Percentiles rank a stretch among this genome's conserved stretches.
Conservation (phyloP, 2,329 filamentous ascomycete species). For the Fusarium sp. region DNA sequence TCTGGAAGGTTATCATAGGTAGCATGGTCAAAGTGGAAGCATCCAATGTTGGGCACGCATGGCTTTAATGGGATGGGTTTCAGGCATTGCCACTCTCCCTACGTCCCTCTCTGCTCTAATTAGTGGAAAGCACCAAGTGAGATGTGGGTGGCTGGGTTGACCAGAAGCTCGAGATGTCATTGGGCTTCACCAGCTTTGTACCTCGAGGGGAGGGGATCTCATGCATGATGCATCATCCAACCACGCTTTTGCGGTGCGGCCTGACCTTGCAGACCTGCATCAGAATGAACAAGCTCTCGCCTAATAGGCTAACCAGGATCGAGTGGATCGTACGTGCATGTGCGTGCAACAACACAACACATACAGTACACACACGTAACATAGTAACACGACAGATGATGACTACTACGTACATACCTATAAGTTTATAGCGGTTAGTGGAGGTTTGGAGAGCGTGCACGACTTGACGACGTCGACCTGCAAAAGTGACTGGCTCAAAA, state of each 20-base stretch:
- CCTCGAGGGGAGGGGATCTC: constrained; percentile 33
- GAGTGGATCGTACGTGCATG: constrained; percentile 39
- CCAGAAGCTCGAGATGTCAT: constrained; percentile 19
- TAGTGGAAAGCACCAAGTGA: constrained; percentile 44
- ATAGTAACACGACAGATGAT: constrained; percentile 8
- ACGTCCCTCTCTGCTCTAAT: constrained; percentile 22
- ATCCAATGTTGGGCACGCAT: constrained; percentile 25
- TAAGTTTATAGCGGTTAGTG: background rate
- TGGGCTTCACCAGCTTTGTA: constrained; percentile 33
- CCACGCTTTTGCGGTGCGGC: constrained; percentile 34
- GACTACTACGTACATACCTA: background rate
- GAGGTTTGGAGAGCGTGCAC: background rate
- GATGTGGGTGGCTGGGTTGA: constrained; percentile 38
- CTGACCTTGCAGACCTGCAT: constrained; percentile 42
- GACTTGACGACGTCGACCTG: background rate
- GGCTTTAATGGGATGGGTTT: constrained; percentile 21
- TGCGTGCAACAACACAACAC: constrained; percentile 26
- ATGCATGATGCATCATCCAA: constrained; percentile 19
- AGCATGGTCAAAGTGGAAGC: constrained; percentile 23
- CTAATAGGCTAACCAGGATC: constrained; percentile 36
- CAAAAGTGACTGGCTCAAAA: constrained; percentile 1
- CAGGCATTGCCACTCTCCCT: constrained; percentile 28
- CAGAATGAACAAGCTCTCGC: constrained; percentile 30
- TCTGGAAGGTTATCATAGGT: background rate
- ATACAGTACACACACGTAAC: no score